These are phyloP conservation scores for Vanrija humicola DNA, from an alignment of 1,284 basidiomycete genomes.

Conservation along the genomic window DNA sequence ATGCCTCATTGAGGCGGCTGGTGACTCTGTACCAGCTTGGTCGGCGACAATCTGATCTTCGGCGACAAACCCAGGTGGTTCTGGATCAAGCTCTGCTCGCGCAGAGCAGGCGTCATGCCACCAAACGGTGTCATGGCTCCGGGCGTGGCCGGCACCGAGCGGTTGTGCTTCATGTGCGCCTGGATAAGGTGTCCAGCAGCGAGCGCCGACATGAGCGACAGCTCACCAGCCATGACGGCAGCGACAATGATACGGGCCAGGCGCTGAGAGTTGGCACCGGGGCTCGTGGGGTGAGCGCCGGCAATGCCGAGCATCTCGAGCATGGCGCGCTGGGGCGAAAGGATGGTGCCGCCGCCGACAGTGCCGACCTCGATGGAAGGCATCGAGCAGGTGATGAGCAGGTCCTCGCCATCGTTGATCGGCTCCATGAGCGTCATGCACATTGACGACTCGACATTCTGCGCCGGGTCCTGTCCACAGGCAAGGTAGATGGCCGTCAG, in stretches of 20 bases:
- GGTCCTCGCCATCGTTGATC: conserved; percentile 83
- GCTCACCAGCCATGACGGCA: conserved; percentile 90
- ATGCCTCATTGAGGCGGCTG: too few species aligned
- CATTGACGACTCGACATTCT: conserved; percentile 97
- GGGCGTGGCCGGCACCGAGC: conserved; percentile 44
- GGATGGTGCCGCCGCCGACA: conserved; percentile 90
- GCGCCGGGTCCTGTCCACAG: conserved; percentile 97
- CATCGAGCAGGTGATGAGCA: conserved; percentile 89
- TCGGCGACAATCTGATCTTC: neutral
- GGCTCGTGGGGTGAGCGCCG: conserved; percentile 75
- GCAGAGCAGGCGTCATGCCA: conserved; percentile 32
- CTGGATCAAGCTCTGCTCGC: conserved; percentile 24
- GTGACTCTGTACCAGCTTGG: neutral
- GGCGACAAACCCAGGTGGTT: too few species aligned
- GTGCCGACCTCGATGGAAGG: conserved; percentile 96
- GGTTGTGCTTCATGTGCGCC: conserved; percentile 65
- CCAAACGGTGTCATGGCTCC: conserved; percentile 39
- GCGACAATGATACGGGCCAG: conserved; percentile 83
- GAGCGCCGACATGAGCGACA: conserved; percentile 80
- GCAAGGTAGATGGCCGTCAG: conserved; percentile 93
- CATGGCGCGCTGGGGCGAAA: conserved; percentile 81
- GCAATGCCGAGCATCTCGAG: conserved; percentile 87
- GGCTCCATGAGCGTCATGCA: conserved; percentile 99
- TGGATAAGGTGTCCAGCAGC: conserved; percentile 87
- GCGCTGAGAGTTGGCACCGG: conserved; percentile 79